phyloP scores from a whole-genome alignment of 306 rosid genomes.

The Senna tora region DNA sequence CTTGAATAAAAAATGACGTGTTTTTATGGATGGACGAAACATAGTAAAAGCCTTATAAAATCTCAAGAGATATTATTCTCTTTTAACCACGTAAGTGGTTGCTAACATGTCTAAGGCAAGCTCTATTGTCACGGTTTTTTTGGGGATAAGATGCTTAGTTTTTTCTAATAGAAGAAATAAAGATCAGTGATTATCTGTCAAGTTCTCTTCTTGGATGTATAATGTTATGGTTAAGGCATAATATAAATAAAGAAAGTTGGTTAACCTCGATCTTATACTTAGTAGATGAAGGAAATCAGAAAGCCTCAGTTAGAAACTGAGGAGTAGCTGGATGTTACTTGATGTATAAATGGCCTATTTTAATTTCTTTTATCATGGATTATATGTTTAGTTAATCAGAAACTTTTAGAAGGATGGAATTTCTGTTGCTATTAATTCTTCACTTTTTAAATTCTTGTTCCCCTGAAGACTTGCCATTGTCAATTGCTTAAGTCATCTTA shows the following conservation, averaged over 20 bases:
- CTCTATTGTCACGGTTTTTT: slow-evolving; percentile 4
- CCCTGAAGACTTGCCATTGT: slow-evolving; percentile 22
- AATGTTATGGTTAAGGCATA: slow-evolving; percentile 4
- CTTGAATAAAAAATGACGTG: slow-evolving; percentile 30
- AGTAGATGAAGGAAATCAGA: slow-evolving; percentile 13
- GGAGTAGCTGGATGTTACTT: slow-evolving; percentile 14
- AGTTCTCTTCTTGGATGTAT: slow-evolving; percentile 17
- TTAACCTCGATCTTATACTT: background rate
- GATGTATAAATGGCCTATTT: background rate
- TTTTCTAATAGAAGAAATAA: slow-evolving; percentile 3
- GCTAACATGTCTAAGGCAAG: background rate
- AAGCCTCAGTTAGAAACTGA: slow-evolving; percentile 15
- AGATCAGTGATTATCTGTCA: slow-evolving; percentile 12
- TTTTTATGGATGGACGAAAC: slow-evolving; percentile 17
- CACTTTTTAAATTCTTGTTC: background rate
- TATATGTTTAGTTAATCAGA: background rate
- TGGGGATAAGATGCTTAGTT: slow-evolving; percentile 28
- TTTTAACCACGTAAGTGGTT: background rate
- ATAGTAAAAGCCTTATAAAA: slow-evolving; percentile 14
- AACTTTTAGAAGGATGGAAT: background rate
- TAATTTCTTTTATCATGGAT: background rate
- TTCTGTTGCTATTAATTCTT: background rate
- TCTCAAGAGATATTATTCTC: slow-evolving; percentile 9
- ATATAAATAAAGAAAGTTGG: slow-evolving; percentile 6
- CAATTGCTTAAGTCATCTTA: slow-evolving; percentile 11